Base-by-base conservation (phyloP, 2,329 filamentous ascomycete species). In the Massarina eburnea region DNA sequence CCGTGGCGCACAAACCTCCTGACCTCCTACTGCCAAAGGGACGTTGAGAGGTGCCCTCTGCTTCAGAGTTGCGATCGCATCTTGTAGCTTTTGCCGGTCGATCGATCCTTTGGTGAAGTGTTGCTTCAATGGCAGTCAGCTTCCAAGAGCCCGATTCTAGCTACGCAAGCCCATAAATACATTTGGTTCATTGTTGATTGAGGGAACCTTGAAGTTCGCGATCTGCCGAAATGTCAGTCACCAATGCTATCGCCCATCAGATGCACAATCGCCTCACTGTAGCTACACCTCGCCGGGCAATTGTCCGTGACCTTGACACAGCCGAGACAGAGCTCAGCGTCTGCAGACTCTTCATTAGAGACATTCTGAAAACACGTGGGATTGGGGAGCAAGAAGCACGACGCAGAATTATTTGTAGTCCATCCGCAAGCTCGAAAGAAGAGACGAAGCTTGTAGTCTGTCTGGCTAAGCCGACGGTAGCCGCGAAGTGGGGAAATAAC, bases 141-240 rank as follows among this genome's bases (percentile, higher is more conserved):
- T 8, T 32, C n/a, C 10, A 8, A n/a, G 27, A 5, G 17, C 18
- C 20, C 35, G 21, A 21, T 22, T 15, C 6, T 2, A 22, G 14
- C 19, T 14, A n/a, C 3, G 8, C 18, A 38, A 46, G 14, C 21
- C 33, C 22, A 32, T 19, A 43, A 89, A 71, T 73, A 96, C 91
- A 70, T 96, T 99, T n/a, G 90, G 90, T 76, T 99, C 94, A 69
- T 99, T 99, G 67, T 82, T 77, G 60, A 96, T 83, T 53, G 84
- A 84, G 39, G 94, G 94, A 41, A 91, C 82, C 77, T 89, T 92
- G 81, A 96, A 97, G 50, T 83, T 80, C 39, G 91, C 91, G 54
- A 95, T 78, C n/a, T n/a, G n/a, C n/a, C n/a, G n/a, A n/a, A n/a
- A n/a, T n/a, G n/a, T n/a, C n/a, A n/a, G n/a, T n/a, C n/a, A n/a